phyloP scores from a whole-genome alignment of 306 rosid species.

The Corylus heterophylla region DNA sequence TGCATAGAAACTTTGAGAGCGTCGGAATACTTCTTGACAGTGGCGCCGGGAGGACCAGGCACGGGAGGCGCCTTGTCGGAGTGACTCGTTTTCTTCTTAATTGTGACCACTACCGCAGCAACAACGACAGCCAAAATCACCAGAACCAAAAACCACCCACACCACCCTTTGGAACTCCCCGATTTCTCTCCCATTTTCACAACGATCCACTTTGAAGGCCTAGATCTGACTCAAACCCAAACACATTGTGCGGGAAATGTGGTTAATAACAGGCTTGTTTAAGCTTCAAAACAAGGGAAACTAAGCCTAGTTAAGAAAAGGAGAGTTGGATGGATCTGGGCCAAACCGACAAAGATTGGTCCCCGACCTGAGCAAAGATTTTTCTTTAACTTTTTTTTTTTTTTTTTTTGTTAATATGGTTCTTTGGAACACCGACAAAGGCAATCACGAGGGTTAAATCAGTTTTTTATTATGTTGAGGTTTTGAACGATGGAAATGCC shows the following conservation, averaged over 20 bases:
- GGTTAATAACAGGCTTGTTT: conserved; percentile 26
- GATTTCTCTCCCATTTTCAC: conserved; percentile 62
- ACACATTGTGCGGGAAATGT: conserved; percentile 24
- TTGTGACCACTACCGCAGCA: conserved; percentile 47
- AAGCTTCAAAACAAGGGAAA: conserved; percentile 3
- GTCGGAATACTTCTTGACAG: conserved; percentile 56
- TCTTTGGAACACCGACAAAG: conserved; percentile 4
- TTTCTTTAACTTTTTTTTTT: neutral
- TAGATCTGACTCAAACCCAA: conserved; percentile 41
- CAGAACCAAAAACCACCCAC: conserved; percentile 67
- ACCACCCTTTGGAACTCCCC: conserved; percentile 51
- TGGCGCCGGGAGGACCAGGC: conserved; percentile 83
- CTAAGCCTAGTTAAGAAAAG: conserved; percentile 15
- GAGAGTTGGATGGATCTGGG: conserved; percentile 17
- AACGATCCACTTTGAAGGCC: conserved; percentile 1
- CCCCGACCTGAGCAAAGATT: neutral
- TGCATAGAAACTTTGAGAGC: conserved; percentile 77
- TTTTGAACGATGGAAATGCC: conserved; percentile 24
- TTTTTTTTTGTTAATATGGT: neutral
- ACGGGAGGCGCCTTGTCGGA: conserved; percentile 55
- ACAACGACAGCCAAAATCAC: conserved; percentile 58
- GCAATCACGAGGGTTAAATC: neutral
- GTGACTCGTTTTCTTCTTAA: conserved; percentile 51
- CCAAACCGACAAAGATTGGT: neutral
- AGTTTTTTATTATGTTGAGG: neutral